phyloP scores from a whole-genome alignment of 345 rosid genomes.

The Populus ilicifolia region DNA sequence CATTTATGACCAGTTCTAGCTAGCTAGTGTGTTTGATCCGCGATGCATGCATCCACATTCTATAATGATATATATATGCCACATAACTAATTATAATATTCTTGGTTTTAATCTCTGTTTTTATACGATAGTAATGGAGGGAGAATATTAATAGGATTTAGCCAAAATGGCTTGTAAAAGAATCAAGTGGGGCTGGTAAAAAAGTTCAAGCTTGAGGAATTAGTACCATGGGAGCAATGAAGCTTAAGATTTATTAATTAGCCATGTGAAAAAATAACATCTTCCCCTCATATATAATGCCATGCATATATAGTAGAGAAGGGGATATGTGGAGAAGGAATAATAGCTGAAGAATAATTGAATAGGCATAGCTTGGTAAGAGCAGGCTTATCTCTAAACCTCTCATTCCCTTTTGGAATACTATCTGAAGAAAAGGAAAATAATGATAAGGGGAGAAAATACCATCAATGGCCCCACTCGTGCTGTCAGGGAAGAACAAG shows the following conservation, averaged over 20 bases:
- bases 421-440: constrained; percentile 3
- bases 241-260: not conserved
- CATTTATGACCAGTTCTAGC: not conserved
- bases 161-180: no score
- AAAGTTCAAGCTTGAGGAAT: no score
- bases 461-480: constrained; percentile 17
- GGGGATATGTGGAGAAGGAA: constrained; percentile 32
- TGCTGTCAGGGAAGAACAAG: constrained; percentile 12
- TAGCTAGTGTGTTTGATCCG: no score
- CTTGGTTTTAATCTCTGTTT: no score
- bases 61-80: no score
- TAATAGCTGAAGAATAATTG: constrained; percentile 30
- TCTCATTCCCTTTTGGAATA: constrained; percentile 33
- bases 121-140: no score
- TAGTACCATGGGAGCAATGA: not conserved
- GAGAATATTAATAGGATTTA: no score
- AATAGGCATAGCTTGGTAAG: constrained; percentile 2
- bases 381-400: constrained; percentile 26
- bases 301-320: not conserved
- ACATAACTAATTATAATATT: no score
- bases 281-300: constrained; percentile 34
- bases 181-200: no score
- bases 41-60: no score
- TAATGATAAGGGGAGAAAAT: constrained; percentile 13
- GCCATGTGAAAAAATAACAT: constrained; percentile 7